Percentiles rank a stretch among this genome's conserved stretches.
Evolutionary conservation across 345 rosid species (phyloP).

Genomic region (Syzygium aromaticum): DNA sequence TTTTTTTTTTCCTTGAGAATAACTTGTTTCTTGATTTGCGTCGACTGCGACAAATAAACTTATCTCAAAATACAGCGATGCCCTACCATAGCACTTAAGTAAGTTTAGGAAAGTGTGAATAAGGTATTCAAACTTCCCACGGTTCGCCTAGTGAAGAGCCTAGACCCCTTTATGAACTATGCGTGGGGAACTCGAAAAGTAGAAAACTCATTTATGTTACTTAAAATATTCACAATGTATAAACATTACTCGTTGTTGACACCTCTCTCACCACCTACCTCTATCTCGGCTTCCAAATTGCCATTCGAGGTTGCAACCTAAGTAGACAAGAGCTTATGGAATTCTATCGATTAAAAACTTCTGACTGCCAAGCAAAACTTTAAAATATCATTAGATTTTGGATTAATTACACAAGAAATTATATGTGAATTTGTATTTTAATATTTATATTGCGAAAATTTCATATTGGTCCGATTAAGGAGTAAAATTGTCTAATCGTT

Average conservation of each 20-base stretch:
- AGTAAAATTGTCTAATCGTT: fast-evolving
- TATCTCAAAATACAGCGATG: too few species aligned
- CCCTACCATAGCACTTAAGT: not conserved
- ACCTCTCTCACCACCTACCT: not conserved
- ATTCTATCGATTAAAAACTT: not conserved
- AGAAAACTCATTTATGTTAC: not conserved
- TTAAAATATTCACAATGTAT: not conserved
- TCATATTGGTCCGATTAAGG: not conserved
- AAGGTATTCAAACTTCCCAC: too few species aligned
- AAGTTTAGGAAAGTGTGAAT: not conserved
- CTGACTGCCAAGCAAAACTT: not conserved
- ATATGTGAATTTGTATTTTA: not conserved
- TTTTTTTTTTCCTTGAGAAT: too few species aligned
- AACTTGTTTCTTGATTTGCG: not conserved
- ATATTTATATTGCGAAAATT: fast-evolving
- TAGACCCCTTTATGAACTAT: not conserved
- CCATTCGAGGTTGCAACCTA: not conserved
- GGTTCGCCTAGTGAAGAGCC: not conserved
- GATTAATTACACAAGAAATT: not conserved
- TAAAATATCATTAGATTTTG: not conserved
- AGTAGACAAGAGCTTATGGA: not conserved
- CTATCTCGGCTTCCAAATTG: not conserved
- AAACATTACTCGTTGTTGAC: not conserved
- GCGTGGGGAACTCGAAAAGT: not conserved
- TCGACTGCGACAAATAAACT: fast-evolving